phyloP scores from a whole-genome alignment of 768 basidiomycete genomes.

The Russula emetica region DNA sequence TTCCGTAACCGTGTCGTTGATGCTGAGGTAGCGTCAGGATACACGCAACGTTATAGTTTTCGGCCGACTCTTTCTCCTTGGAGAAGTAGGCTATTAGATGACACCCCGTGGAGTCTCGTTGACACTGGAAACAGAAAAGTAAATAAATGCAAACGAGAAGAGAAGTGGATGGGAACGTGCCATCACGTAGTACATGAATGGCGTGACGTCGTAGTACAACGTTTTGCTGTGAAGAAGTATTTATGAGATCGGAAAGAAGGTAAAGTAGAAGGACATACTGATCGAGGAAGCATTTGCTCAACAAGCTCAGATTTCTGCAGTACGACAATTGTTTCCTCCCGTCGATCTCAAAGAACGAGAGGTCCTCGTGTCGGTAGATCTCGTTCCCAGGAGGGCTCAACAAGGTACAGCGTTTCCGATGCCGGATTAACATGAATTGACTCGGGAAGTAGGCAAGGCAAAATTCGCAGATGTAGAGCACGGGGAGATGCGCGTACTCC shows the following conservation, averaged over 20 bases:
- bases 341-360: constrained; percentile 98
- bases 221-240: constrained; percentile 65
- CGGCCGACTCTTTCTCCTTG: constrained; percentile 97
- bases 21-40: constrained; percentile 98
- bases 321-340: constrained; percentile 93
- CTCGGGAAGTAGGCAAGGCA: constrained; percentile 92
- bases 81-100: constrained; percentile 98
- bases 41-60: constrained; percentile 98
- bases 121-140: constrained; percentile 45
- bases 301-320: constrained; percentile 93
- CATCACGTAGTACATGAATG: constrained; percentile 99
- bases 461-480: constrained; percentile 98
- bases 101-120: constrained; percentile 84
- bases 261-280: constrained; percentile 56
- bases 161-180: constrained; percentile 41
- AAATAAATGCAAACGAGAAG: background rate
- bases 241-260: constrained; percentile 3
- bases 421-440: constrained; percentile 84
- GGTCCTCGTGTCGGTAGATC: constrained; percentile 95
- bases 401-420: constrained; percentile 86
- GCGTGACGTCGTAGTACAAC: constrained; percentile 98
- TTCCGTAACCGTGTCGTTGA: constrained; percentile 94
- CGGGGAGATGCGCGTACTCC: constrained; percentile 93
- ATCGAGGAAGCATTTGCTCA: constrained; percentile 98
- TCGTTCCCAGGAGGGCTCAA: constrained; percentile 97